Percentiles rank a stretch among this genome's conserved stretches.
Evolutionary conservation across 78 protist genomes (phyloP).

Genomic region (Planoprotostelium fungivorum): DNA sequence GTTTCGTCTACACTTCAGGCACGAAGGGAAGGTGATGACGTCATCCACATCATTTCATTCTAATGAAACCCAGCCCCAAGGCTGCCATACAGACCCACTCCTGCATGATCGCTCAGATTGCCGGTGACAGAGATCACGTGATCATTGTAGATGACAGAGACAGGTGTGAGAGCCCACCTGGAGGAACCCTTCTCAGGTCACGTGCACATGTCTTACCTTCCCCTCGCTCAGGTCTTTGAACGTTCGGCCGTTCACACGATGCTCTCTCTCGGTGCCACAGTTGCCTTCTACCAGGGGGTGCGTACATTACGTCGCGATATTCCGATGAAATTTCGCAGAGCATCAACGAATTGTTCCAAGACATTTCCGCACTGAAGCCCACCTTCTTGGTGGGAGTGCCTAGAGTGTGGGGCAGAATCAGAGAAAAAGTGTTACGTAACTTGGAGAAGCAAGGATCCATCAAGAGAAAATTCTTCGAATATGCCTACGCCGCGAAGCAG

Average conservation of each 20-base stretch:
- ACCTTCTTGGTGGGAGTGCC: slow-evolving; percentile 92
- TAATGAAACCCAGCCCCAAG: neutral
- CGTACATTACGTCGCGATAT: neutral
- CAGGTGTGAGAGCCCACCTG: neutral
- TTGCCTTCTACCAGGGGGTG: neutral
- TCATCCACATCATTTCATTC: neutral
- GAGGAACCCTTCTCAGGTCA: slow-evolving; percentile 17
- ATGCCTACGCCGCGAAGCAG: slow-evolving; percentile 66
- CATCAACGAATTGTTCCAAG: slow-evolving; percentile 55
- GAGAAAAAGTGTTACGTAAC: slow-evolving; percentile 57
- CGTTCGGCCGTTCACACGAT: slow-evolving; percentile 1
- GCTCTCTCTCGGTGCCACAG: slow-evolving; percentile 3
- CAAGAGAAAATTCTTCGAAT: slow-evolving; percentile 48
- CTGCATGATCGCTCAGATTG: slow-evolving; percentile 31
- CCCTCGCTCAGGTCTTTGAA: slow-evolving; percentile 95
- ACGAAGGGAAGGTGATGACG: slow-evolving; percentile 95
- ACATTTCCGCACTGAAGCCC: slow-evolving; percentile 79
- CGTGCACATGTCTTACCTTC: slow-evolving; percentile 81
- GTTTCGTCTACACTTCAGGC: slow-evolving; percentile 92
- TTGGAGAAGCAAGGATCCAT: slow-evolving; percentile 25
- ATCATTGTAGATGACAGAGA: slow-evolving; percentile 10
- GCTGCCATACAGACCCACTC: slow-evolving; percentile 44
- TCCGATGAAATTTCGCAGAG: neutral
- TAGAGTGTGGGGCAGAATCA: slow-evolving; percentile 82
- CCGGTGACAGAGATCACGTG: slow-evolving; percentile 26